Percentiles rank a stretch among this genome's conserved stretches.
These are phyloP conservation scores for Cornus kousa DNA, from an alignment of 148 eudicot species.

Conservation along the genomic window DNA sequence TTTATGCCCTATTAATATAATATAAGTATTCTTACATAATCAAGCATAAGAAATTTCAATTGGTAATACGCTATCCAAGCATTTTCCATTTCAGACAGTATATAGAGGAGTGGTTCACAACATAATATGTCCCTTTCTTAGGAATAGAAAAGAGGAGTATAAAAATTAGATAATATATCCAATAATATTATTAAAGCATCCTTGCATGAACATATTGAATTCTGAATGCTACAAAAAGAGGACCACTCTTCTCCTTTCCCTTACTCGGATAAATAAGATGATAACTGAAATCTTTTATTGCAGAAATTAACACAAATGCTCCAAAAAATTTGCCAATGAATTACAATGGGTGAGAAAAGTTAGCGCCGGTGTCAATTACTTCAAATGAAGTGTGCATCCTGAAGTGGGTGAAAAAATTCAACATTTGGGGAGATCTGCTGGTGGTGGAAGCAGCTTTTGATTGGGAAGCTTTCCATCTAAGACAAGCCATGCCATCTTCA, in stretches of 20 bases:
- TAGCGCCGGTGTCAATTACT: not conserved
- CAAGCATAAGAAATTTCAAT: too few relatives aligned
- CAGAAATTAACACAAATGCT: not conserved
- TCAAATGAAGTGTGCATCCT: too few relatives aligned
- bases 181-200: not conserved
- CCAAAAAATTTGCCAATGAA: not conserved
- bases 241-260: not conserved
- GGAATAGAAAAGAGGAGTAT: not conserved
- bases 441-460: conserved; percentile 39
- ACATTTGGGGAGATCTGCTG: conserved; percentile 46
- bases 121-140: not conserved
- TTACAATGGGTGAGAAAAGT: not conserved
- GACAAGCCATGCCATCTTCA: conserved; percentile 49
- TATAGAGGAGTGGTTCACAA: too few relatives aligned
- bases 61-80: too few relatives aligned
- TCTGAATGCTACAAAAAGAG: not conserved
- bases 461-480: conserved; percentile 39
- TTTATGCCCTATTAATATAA: too few relatives aligned
- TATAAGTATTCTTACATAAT: too few relatives aligned
- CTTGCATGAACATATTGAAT: conserved; percentile 3
- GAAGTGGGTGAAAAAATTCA: conserved; percentile 8
- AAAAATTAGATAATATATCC: not conserved
- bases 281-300: too few relatives aligned
- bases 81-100: too few relatives aligned
- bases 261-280: not conserved